Conservation (phyloP, 2,329 filamentous ascomycete species). For the Monilinia polystroma region DNA sequence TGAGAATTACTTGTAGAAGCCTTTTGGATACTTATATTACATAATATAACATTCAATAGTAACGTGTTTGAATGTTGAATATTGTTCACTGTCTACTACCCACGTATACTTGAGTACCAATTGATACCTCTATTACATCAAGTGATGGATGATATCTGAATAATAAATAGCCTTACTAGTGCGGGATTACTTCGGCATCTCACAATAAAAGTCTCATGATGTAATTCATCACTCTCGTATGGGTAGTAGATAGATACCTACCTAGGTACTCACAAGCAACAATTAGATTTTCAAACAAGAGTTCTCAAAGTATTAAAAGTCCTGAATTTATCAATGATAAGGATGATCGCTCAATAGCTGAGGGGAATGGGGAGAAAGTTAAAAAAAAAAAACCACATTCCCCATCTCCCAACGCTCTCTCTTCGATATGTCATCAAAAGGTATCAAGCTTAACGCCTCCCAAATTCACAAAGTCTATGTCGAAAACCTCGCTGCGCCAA, state of each 20-base stretch:
- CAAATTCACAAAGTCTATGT: background rate
- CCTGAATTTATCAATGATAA: background rate
- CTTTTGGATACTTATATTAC: no score
- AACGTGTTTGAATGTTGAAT: no score
- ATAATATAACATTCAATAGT: no score
- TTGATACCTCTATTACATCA: background rate
- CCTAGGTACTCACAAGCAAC: background rate
- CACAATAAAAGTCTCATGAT: background rate
- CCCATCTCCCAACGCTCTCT: background rate
- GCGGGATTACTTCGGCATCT: background rate
- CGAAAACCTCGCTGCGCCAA: constrained; percentile 9
- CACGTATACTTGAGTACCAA: no score
- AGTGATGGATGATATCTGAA: background rate
- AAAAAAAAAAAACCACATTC: background rate
- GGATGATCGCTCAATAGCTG: background rate
- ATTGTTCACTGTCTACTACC: no score
- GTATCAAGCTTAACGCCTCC: constrained; percentile 13
- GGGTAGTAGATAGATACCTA: background rate
- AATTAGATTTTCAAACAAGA: background rate
- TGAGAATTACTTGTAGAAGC: no score
- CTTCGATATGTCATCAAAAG: constrained; percentile 12
- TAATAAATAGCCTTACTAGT: background rate
- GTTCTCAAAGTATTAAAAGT: background rate
- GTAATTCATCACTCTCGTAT: background rate
- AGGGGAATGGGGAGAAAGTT: background rate